Conservation (phyloP, 305 asterid genomes). For the Solanum hybrid region DNA sequence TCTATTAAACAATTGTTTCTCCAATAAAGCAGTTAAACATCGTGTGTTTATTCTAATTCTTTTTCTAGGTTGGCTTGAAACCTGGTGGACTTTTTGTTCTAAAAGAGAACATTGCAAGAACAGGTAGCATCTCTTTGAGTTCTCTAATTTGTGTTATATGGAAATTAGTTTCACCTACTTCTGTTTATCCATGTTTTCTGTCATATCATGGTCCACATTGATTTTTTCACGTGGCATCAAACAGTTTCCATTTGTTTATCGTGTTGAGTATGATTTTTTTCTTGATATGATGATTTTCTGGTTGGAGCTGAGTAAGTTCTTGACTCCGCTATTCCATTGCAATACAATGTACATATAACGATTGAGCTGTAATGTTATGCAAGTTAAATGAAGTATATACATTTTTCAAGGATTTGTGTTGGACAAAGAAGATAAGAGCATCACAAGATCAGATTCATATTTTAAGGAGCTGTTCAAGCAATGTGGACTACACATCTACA, state of each 20-base stretch:
- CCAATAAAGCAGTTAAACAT: not conserved
- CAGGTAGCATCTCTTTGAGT: constrained; percentile 36
- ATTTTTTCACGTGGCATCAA: not conserved
- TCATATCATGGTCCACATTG: not conserved
- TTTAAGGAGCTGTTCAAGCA: constrained; percentile 73
- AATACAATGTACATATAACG: not conserved
- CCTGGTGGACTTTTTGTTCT: constrained; percentile 77
- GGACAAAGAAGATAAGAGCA: constrained; percentile 84
- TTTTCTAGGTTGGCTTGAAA: constrained; percentile 68
- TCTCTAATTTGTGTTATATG: not conserved
- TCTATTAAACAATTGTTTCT: not conserved
- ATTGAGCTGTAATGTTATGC: not conserved
- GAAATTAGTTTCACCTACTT: not conserved
- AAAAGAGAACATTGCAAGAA: constrained; percentile 84
- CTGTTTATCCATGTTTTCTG: not conserved
- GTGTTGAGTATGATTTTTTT: not conserved
- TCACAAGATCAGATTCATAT: constrained; percentile 84
- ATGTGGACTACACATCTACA: constrained; percentile 71
- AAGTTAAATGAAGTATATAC: not conserved
- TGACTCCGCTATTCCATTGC: not conserved
- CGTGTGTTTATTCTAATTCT: not conserved
- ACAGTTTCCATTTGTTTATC: not conserved
- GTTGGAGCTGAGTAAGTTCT: not conserved
- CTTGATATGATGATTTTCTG: not conserved
- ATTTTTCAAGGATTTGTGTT: constrained; percentile 56